A percentile compares a stretch with the other conserved stretches of the same genome.
These are phyloP conservation scores for Mariannaea sp. DNA, from an alignment of 2,329 filamentous ascomycete species.

Conservation along the genomic window DNA sequence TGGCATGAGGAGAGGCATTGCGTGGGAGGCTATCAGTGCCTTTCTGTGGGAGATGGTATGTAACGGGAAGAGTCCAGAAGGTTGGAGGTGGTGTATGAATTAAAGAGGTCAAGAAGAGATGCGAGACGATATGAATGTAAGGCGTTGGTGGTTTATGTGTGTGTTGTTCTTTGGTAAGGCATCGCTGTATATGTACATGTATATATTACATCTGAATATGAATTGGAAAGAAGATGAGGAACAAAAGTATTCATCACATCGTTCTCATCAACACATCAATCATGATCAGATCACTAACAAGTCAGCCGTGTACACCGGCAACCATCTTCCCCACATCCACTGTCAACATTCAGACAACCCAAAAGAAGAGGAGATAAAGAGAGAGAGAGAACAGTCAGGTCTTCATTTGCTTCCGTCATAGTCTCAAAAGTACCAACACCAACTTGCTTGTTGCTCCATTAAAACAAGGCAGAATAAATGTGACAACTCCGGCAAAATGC, in stretches of 20 bases:
- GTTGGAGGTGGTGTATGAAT: constrained; percentile 23
- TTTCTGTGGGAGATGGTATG: constrained; percentile 42
- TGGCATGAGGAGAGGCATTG: constrained; percentile 55
- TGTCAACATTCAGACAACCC: too few species aligned
- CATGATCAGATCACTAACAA: constrained; percentile 2
- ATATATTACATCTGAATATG: not conserved
- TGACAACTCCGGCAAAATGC: constrained; percentile 8
- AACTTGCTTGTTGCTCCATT: not conserved
- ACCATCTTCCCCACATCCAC: not conserved
- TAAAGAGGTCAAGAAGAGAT: not conserved
- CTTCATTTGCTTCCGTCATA: not conserved
- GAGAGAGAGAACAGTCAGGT: too few species aligned
- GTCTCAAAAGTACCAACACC: constrained; percentile 1
- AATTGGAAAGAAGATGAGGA: too few species aligned
- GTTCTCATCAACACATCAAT: not conserved
- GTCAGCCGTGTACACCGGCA: not conserved
- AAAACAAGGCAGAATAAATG: constrained; percentile 3
- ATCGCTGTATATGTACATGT: not conserved
- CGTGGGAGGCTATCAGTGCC: constrained; percentile 48
- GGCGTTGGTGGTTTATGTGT: not conserved
- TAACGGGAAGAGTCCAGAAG: constrained; percentile 13
- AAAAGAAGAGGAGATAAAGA: too few species aligned
- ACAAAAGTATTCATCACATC: too few species aligned
- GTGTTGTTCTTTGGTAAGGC: too few species aligned
- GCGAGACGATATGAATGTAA: not conserved